Evolutionary conservation across 305 asterid species (phyloP).

Genomic region (Withania somnifera): DNA sequence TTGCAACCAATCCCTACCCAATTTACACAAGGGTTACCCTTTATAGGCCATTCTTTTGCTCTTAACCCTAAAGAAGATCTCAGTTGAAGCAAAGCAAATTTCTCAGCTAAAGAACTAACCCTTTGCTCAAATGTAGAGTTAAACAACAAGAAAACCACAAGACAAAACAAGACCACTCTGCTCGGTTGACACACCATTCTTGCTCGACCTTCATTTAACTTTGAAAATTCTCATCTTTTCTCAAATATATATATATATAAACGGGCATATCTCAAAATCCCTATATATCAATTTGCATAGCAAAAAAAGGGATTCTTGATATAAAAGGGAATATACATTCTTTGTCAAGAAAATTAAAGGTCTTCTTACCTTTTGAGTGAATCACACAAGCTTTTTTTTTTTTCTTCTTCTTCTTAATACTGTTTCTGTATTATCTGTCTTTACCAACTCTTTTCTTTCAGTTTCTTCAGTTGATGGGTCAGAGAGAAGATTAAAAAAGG

Average conservation of each 20-base stretch:
- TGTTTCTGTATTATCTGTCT: constrained; percentile 23
- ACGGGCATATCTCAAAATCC: too few species aligned
- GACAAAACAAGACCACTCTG: constrained; percentile 14
- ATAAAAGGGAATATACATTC: constrained; percentile 13
- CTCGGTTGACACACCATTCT: constrained; percentile 34
- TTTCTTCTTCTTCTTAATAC: too few species aligned
- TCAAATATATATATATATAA: constrained; percentile 9
- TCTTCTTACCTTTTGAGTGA: constrained; percentile 30
- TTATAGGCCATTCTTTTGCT: constrained; percentile 47
- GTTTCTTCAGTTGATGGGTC: constrained; percentile 43
- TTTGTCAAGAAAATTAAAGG: not conserved
- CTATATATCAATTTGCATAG: too few species aligned
- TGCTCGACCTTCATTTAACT: constrained; percentile 35
- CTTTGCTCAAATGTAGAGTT: constrained; percentile 25
- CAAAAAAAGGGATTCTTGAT: constrained; percentile 8
- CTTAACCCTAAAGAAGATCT: constrained; percentile 58
- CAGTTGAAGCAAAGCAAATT: constrained; percentile 38
- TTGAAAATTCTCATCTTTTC: constrained; percentile 17
- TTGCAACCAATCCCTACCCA: constrained; percentile 42
- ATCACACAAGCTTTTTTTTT: constrained; percentile 26
- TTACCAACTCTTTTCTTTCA: constrained; percentile 12
- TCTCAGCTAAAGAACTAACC: constrained; percentile 22
- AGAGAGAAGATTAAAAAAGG: constrained; percentile 25
- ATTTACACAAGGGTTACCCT: constrained; percentile 37
- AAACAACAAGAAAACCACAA: constrained; percentile 22